Percentiles rank a stretch among this genome's conserved stretches.
Evolutionary conservation across 495 filamentous ascomycete genomes (phyloP).

Genomic region (Hypoxylon fragiforme): DNA sequence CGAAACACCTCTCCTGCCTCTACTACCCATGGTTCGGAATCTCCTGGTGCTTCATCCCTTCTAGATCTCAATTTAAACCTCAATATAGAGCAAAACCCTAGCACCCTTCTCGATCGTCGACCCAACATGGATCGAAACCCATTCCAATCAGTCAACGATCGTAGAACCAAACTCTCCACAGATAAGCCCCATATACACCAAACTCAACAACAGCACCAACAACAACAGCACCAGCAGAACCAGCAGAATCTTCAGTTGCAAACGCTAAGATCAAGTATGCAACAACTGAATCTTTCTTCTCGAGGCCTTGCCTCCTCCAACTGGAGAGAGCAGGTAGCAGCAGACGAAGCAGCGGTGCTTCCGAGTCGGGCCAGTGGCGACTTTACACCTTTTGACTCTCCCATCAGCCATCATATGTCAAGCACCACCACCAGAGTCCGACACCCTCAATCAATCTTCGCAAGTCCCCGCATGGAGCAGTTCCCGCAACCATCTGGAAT

Average conservation of each 20-base stretch:
- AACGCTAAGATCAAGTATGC: constrained; percentile 14
- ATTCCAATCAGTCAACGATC: constrained; percentile 36
- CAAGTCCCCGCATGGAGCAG: constrained; percentile 17
- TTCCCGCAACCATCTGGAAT: constrained; percentile 10
- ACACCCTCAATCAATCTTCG: constrained; percentile 1
- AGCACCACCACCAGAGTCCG: background rate
- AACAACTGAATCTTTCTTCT: constrained; percentile 1
- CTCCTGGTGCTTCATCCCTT: constrained; percentile 10
- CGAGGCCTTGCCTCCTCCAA: constrained; percentile 33
- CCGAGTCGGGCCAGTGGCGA: constrained; percentile 10
- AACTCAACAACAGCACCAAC: constrained; percentile 11
- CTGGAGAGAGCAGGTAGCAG: constrained; percentile 28
- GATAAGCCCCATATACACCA: constrained; percentile 15
- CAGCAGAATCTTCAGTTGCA: constrained; percentile 10
- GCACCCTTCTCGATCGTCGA: constrained; percentile 7
- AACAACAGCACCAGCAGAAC: constrained; percentile 13
- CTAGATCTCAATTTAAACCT: constrained; percentile 16
- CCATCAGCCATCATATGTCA: constrained; percentile 1
- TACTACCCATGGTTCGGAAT: constrained; percentile 3
- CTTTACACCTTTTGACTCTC: constrained; percentile 14
- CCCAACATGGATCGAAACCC: constrained; percentile 34
- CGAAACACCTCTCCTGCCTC: constrained; percentile 27
- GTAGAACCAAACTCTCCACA: constrained; percentile 26
- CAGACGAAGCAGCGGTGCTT: constrained; percentile 6
- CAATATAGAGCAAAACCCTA: constrained; percentile 18